Percentiles rank a stretch among this genome's conserved stretches.
Conservation (phyloP, 495 filamentous ascomycete species). For the Aspergillus diversus region DNA sequence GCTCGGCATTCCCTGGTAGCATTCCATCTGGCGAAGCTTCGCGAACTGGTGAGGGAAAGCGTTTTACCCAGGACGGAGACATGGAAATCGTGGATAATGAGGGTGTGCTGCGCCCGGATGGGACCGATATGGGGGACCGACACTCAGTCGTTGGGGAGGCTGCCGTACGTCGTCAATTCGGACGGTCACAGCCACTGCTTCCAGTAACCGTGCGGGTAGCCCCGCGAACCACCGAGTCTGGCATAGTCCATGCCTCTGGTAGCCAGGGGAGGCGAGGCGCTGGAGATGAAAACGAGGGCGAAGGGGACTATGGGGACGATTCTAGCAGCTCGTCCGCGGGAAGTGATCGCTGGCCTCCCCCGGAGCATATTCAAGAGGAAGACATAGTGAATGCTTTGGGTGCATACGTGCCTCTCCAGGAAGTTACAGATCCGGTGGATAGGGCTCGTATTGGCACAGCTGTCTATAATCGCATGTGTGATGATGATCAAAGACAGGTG, state of each 20-base stretch:
- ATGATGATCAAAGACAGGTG: slow-evolving; percentile 43
- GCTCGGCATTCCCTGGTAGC: slow-evolving; percentile 67
- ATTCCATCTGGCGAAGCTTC: slow-evolving; percentile 63
- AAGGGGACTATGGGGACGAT: slow-evolving; percentile 36
- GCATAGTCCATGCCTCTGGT: slow-evolving; percentile 16
- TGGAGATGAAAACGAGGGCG: slow-evolving; percentile 31
- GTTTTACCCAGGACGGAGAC: slow-evolving; percentile 59
- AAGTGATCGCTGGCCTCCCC: slow-evolving; percentile 43
- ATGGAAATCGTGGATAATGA: slow-evolving; percentile 60
- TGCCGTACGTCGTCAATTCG: slow-evolving; percentile 48
- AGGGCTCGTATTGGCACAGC: slow-evolving; percentile 45
- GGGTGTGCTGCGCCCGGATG: slow-evolving; percentile 50
- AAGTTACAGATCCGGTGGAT: slow-evolving; percentile 45
- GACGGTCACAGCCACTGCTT: slow-evolving; percentile 43
- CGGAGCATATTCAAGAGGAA: slow-evolving; percentile 43
- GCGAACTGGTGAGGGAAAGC: slow-evolving; percentile 67
- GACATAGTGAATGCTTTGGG: slow-evolving; percentile 48
- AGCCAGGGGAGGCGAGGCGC: slow-evolving; percentile 25
- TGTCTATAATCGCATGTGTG: slow-evolving; percentile 45
- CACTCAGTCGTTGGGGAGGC: slow-evolving; percentile 52
- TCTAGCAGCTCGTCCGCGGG: slow-evolving; percentile 37
- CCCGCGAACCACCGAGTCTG: slow-evolving; percentile 21
- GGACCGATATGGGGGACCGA: slow-evolving; percentile 52
- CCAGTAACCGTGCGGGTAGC: slow-evolving; percentile 38
- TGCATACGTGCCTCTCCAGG: slow-evolving; percentile 39